These are phyloP conservation scores for Sporodiniella umbellata DNA, from an alignment of 371 early-diverging fungal genomes.

Conservation along the genomic window DNA sequence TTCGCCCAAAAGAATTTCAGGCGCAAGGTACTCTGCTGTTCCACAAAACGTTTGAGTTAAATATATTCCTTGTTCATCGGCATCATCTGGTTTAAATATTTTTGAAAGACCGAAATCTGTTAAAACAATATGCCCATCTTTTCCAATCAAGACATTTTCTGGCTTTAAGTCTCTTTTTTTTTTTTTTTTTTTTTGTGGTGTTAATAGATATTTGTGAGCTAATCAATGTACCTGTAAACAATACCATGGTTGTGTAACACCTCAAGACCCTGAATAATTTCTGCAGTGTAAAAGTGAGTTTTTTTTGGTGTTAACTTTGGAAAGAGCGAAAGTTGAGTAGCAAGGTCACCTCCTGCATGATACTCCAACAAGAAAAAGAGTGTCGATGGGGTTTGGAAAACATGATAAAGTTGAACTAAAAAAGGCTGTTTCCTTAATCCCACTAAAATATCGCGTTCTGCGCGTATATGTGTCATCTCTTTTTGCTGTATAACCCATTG, in stretches of 20 bases:
- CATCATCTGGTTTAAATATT: conserved; percentile 39
- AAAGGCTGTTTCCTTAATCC: conserved; percentile 65
- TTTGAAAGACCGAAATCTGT: conserved; percentile 88
- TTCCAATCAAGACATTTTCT: conserved; percentile 76
- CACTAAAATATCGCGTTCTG: conserved; percentile 71
- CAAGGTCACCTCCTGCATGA: conserved; percentile 80
- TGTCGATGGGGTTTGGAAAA: conserved; percentile 68
- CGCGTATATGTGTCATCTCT: conserved; percentile 60
- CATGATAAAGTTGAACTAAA: conserved; percentile 66
- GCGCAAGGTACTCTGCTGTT: conserved; percentile 90
- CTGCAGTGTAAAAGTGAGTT: conserved; percentile 83
- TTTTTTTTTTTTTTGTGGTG: background rate
- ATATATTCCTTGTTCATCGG: conserved; percentile 14
- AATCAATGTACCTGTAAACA: conserved; percentile 62
- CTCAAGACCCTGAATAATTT: conserved; percentile 81
- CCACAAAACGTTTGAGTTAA: conserved; percentile 92
- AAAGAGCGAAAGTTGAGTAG: conserved; percentile 69
- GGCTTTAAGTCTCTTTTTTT: conserved; percentile 71
- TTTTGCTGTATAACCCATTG: conserved; percentile 57
- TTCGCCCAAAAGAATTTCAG: conserved; percentile 83
- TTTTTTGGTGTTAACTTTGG: conserved; percentile 69
- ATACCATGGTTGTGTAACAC: conserved; percentile 85
- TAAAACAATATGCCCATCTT: conserved; percentile 83
- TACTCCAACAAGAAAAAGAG: conserved; percentile 86
- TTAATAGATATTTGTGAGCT: background rate